These are phyloP conservation scores for Canariomyces notabilis DNA, from an alignment of 2,329 filamentous ascomycete species.

Conservation along the genomic window DNA sequence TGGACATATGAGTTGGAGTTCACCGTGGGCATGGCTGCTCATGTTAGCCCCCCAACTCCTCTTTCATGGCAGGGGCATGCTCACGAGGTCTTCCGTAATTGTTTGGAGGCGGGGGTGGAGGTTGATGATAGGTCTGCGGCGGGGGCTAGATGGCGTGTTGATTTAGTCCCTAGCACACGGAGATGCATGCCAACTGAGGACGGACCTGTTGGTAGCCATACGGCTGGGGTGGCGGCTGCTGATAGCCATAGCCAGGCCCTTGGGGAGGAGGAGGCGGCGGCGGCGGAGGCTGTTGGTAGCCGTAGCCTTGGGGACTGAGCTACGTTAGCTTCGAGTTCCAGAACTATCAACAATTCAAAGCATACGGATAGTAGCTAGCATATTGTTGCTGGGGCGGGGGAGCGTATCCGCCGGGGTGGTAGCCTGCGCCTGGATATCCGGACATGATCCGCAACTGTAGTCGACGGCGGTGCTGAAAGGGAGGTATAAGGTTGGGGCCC, in stretches of 20 bases:
- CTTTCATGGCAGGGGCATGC: constrained; percentile 16
- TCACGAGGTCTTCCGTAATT: constrained; percentile 49
- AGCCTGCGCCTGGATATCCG: constrained; percentile 54
- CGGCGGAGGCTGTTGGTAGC: constrained; percentile 44
- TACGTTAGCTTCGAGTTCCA: constrained; percentile 16
- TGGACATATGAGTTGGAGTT: constrained; percentile 40
- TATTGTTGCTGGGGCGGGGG: constrained; percentile 40
- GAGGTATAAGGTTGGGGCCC: background rate
- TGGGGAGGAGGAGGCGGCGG: constrained; percentile 34
- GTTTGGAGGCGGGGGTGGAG: constrained; percentile 34
- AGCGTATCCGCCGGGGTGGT: constrained; percentile 45
- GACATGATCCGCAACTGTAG: constrained; percentile 44
- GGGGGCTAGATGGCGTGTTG: constrained; percentile 26
- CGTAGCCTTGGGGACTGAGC: constrained; percentile 35
- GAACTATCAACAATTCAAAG: constrained; percentile 20
- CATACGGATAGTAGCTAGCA: constrained; percentile 48
- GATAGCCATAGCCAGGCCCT: constrained; percentile 40
- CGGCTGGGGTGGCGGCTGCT: constrained; percentile 39
- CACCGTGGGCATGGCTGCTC: constrained; percentile 22
- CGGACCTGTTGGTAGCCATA: constrained; percentile 39
- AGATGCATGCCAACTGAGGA: constrained; percentile 2
- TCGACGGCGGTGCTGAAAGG: background rate
- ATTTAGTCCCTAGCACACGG: constrained; percentile 19
- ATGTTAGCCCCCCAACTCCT: constrained; percentile 7
- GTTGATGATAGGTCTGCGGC: constrained; percentile 41